phyloP scores from a whole-genome alignment of 257 asterid genomes.

The Verbena officinalis region DNA sequence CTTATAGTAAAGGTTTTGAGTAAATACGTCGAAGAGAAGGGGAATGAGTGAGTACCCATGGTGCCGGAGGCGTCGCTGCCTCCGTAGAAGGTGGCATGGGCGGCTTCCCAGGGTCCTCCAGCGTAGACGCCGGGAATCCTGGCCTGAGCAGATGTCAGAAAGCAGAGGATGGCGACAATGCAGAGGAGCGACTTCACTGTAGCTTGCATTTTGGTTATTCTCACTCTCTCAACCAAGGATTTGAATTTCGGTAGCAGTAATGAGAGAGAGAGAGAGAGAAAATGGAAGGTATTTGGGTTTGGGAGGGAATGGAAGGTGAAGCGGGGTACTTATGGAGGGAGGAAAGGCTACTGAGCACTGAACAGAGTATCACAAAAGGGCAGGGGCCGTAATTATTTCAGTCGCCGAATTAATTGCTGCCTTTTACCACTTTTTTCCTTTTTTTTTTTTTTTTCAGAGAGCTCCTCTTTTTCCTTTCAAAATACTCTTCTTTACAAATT shows the following conservation, averaged over 20 bases:
- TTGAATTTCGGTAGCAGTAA: not conserved
- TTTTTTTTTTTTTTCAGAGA: not conserved
- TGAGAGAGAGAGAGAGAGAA: constrained; percentile 27
- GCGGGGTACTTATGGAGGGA: constrained; percentile 56
- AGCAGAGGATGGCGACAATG: constrained; percentile 29
- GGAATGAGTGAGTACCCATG: constrained; percentile 39
- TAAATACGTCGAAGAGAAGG: not conserved
- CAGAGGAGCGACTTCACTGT: constrained; percentile 30
- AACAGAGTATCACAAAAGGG: constrained; percentile 22
- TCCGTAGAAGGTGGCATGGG: constrained; percentile 65
- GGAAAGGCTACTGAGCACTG: not conserved
- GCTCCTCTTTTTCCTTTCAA: not conserved
- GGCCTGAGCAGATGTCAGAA: constrained; percentile 31
- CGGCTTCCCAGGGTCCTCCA: constrained; percentile 45
- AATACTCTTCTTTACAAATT: not conserved
- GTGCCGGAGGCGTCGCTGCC: constrained; percentile 64
- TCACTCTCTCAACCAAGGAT: not conserved
- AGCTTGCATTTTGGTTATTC: constrained; percentile 24
- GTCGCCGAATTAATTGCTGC: constrained; percentile 26
- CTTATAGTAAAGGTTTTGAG: not conserved
- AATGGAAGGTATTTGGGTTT: constrained; percentile 7
- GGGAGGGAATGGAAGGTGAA: constrained; percentile 40
- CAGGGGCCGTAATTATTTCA: constrained; percentile 6
- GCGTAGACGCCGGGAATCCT: constrained; percentile 39
- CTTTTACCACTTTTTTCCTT: not conserved